These are phyloP conservation scores for Xylariaceae sp. DNA, from an alignment of 2,329 filamentous ascomycete genomes.

Conservation along the genomic window DNA sequence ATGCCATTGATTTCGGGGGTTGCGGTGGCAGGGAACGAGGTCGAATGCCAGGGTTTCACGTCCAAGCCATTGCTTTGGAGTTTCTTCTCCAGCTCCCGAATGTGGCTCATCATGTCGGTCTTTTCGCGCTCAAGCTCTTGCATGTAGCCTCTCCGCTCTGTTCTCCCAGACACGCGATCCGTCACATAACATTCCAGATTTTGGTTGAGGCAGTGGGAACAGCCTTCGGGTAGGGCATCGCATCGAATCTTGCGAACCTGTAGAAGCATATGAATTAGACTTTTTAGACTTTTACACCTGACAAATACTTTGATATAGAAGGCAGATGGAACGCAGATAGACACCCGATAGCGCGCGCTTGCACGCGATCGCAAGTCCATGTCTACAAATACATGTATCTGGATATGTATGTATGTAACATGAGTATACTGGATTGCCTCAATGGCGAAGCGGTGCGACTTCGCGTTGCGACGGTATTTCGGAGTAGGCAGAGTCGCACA, in stretches of 20 bases:
- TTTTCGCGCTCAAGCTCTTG: constrained; percentile 73
- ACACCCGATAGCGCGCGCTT: constrained; percentile 12
- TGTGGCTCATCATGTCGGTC: constrained; percentile 60
- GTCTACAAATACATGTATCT: neutral
- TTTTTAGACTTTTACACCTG: neutral
- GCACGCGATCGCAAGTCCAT: constrained; percentile 1
- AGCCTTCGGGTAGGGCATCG: constrained; percentile 75
- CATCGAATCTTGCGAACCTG: constrained; percentile 80
- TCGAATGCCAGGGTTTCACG: constrained; percentile 48
- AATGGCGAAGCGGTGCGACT: too few relatives aligned
- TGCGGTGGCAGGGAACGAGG: constrained; percentile 28
- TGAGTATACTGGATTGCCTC: too few relatives aligned
- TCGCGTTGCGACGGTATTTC: neutral
- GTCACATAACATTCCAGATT: constrained; percentile 78
- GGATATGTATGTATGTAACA: constrained; percentile 3
- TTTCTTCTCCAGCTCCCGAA: constrained; percentile 65
- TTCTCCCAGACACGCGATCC: constrained; percentile 79
- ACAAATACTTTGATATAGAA: constrained; percentile 6
- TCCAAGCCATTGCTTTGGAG: constrained; percentile 59
- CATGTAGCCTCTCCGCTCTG: constrained; percentile 72
- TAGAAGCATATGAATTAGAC: constrained; percentile 19
- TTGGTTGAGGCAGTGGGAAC: constrained; percentile 75
- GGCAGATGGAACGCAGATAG: neutral
- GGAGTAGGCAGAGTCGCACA: constrained; percentile 20
- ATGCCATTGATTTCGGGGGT: constrained; percentile 27